A percentile compares a stretch with the other conserved stretches of the same genome.
These are phyloP conservation scores for Acrocalymma vagum DNA, from an alignment of 2,329 filamentous ascomycete species.

Conservation along the genomic window DNA sequence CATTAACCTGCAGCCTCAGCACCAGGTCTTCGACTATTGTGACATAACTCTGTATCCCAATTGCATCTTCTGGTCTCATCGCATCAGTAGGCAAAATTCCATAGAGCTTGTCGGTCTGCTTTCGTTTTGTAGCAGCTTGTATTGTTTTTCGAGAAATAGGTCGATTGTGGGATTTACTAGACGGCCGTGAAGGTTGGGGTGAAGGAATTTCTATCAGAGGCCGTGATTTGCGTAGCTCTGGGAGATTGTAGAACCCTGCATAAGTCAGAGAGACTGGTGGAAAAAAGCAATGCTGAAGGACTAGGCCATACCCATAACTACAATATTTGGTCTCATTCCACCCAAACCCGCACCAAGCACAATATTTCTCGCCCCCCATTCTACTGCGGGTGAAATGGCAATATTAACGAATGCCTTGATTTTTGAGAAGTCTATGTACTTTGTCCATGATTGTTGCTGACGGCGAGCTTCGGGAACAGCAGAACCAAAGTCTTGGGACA, in stretches of 20 bases:
- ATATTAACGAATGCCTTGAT: constrained; percentile 93
- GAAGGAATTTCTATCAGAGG: constrained; percentile 67
- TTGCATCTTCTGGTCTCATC: constrained; percentile 72
- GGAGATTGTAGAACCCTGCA: constrained; percentile 81
- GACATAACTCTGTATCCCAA: constrained; percentile 77
- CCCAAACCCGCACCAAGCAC: constrained; percentile 83
- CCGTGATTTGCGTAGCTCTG: constrained; percentile 72
- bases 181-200: constrained; percentile 45
- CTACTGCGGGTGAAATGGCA: constrained; percentile 80
- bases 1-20: constrained; percentile 80
- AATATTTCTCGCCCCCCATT: constrained; percentile 85
- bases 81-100: constrained; percentile 73
- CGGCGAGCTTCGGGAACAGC: constrained; percentile 82
- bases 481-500: constrained; percentile 80
- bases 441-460: constrained; percentile 84
- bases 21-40: constrained; percentile 85
- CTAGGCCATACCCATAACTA: constrained; percentile 78
- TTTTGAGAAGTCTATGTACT: constrained; percentile 84
- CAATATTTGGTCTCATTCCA: constrained; percentile 90
- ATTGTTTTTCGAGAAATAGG: constrained; percentile 44
- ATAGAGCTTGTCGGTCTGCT: constrained; percentile 59
- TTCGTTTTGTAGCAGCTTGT: constrained; percentile 50
- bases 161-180: constrained; percentile 35
- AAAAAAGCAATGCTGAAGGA: no score
- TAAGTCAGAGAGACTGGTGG: no score